Evolutionary conservation across 2,329 filamentous ascomycete genomes (phyloP).

Genomic region (Arthrobotrys conoides): DNA sequence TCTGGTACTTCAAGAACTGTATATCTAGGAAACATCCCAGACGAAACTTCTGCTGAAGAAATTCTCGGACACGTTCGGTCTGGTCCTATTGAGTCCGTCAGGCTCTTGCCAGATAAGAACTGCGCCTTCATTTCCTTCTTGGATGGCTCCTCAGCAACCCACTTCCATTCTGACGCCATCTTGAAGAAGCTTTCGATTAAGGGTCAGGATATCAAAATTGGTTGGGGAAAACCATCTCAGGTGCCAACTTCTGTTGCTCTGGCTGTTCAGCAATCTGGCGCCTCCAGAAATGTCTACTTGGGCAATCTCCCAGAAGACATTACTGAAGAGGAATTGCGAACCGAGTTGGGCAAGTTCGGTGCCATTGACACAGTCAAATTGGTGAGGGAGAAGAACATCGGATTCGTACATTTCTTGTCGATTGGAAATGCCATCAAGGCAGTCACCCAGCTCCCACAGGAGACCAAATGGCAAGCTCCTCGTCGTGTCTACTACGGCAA

Average conservation of each 20-base stretch:
- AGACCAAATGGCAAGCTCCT: slow-evolving; percentile 95
- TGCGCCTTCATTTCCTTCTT: slow-evolving; percentile 99
- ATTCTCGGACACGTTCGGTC: slow-evolving; percentile 96
- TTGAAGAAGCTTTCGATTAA: slow-evolving; percentile 99
- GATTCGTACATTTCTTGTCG: slow-evolving; percentile 96
- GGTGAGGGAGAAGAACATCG: slow-evolving; percentile 97
- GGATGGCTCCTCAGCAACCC: slow-evolving; percentile 95
- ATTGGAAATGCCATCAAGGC: slow-evolving; percentile 99
- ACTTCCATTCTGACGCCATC: slow-evolving; percentile 99
- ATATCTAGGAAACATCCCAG: slow-evolving; percentile 98
- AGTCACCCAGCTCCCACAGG: slow-evolving; percentile 93
- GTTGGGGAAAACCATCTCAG: slow-evolving; percentile 98
- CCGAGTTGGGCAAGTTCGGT: slow-evolving; percentile 96
- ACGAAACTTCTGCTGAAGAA: slow-evolving; percentile 95
- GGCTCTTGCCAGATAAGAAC: slow-evolving; percentile 97
- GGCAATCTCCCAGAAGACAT: slow-evolving; percentile 93
- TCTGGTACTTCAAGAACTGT: slow-evolving; percentile 95
- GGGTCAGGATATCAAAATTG: slow-evolving; percentile 99
- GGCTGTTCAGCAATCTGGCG: slow-evolving; percentile 95
- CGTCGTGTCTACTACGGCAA: slow-evolving; percentile 98
- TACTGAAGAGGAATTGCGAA: slow-evolving; percentile 89
- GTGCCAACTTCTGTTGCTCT: slow-evolving; percentile 97
- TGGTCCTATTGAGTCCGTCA: slow-evolving; percentile 98
- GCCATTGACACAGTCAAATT: slow-evolving; percentile 98
- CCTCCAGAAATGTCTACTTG: slow-evolving; percentile 96